Evolutionary conservation across 2,329 filamentous ascomycete species (phyloP).

Genomic region (Graphium sp.): DNA sequence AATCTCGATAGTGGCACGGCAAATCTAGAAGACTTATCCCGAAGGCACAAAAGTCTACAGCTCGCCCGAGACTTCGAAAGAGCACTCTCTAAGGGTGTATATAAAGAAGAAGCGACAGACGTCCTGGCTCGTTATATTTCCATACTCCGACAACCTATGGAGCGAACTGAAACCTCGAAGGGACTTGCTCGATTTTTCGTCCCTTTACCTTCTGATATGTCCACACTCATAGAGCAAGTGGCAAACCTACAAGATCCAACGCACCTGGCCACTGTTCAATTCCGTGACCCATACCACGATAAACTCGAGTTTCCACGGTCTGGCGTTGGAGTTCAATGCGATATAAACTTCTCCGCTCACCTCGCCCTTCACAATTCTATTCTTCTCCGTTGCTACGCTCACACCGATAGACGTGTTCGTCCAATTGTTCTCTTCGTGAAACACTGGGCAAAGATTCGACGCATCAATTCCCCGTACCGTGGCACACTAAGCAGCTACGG

Average conservation of each 20-base stretch:
- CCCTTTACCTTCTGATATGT: slow-evolving; percentile 16
- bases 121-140: slow-evolving; percentile 3
- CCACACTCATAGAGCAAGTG: slow-evolving; percentile 22
- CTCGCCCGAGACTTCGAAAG: slow-evolving; percentile 37
- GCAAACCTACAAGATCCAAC: slow-evolving; percentile 29
- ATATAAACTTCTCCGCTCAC: slow-evolving; percentile 81
- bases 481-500: slow-evolving; percentile 82
- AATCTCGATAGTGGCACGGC: slow-evolving; percentile 1
- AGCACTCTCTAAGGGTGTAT: slow-evolving; percentile 30
- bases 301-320: slow-evolving; percentile 62
- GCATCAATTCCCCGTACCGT: slow-evolving; percentile 74
- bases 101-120: slow-evolving; percentile 10
- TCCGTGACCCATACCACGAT: slow-evolving; percentile 36
- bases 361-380: slow-evolving; percentile 72
- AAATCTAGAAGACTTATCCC: slow-evolving; percentile 22
- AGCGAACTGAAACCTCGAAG: not conserved
- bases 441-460: slow-evolving; percentile 72
- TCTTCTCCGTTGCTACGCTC: slow-evolving; percentile 68
- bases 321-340: slow-evolving; percentile 69
- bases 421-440: slow-evolving; percentile 77
- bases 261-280: slow-evolving; percentile 29
- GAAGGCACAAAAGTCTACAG: slow-evolving; percentile 36
- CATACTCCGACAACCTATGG: slow-evolving; percentile 5
- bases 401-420: slow-evolving; percentile 60
- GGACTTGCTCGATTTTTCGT: slow-evolving; percentile 12